Conservation (phyloP, 1,139 yeast genomes). For the Yamadazyma conglobata region DNA sequence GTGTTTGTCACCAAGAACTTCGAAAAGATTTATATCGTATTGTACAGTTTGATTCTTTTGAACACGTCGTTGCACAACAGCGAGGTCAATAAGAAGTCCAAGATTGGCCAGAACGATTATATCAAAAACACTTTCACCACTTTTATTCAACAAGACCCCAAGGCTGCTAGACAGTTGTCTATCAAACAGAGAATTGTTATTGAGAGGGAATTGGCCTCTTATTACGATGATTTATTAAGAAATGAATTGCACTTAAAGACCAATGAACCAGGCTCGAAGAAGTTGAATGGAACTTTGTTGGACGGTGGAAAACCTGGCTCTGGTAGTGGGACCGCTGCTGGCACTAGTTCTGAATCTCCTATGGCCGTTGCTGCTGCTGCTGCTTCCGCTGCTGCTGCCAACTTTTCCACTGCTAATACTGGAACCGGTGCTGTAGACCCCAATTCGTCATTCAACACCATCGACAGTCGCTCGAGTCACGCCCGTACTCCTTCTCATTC, state of each 20-base stretch:
- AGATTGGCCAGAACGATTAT: conserved; percentile 48
- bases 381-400: conserved; percentile 1
- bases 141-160: conserved; percentile 35
- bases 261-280: conserved; percentile 9
- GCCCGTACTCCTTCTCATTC: conserved; percentile 1
- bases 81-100: conserved; percentile 38
- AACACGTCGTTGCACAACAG: conserved; percentile 67
- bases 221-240: conserved; percentile 39
- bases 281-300: conserved; percentile 1
- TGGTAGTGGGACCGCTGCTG: neutral
- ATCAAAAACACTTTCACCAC: conserved; percentile 54
- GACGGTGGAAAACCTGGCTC: conserved; percentile 1
- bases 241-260: conserved; percentile 42
- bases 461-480: neutral
- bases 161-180: conserved; percentile 25
- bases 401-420: neutral
- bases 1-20: conserved; percentile 50
- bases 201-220: conserved; percentile 41
- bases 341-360: neutral
- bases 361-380: conserved; percentile 1
- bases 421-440: neutral
- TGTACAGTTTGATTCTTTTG: conserved; percentile 69
- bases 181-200: conserved; percentile 41
- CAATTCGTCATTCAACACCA: neutral
- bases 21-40: conserved; percentile 66